Percentiles rank a stretch among this genome's conserved stretches.
These are phyloP conservation scores for Talaromyces atroroseus DNA, from an alignment of 2,329 filamentous ascomycete genomes.

Conservation along the genomic window DNA sequence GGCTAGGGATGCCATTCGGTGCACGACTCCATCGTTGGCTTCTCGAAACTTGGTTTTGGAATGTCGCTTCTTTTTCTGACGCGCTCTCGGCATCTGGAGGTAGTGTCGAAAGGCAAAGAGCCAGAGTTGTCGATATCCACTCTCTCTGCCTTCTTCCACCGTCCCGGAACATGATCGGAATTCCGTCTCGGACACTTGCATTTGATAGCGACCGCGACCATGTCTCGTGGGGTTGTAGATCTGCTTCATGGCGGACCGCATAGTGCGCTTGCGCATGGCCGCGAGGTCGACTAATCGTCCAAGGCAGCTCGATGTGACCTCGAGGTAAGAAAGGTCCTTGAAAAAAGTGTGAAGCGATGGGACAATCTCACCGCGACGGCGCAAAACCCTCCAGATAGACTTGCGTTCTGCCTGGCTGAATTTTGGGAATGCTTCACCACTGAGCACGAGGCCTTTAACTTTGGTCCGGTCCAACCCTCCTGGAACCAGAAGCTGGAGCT, in stretches of 20 bases:
- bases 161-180: slow-evolving; percentile 17
- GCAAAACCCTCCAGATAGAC: not conserved
- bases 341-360: slow-evolving; percentile 32
- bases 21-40: slow-evolving; percentile 17
- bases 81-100: slow-evolving; percentile 17
- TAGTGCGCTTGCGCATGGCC: too few relatives aligned
- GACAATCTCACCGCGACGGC: not conserved
- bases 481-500: slow-evolving; percentile 2
- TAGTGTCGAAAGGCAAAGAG: slow-evolving; percentile 16
- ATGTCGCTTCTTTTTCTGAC: not conserved
- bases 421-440: not conserved
- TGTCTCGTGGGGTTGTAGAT: not conserved
- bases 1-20: slow-evolving; percentile 19
- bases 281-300: too few relatives aligned
- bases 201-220: slow-evolving; percentile 8
- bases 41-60: slow-evolving; percentile 3
- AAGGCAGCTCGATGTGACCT: too few relatives aligned
- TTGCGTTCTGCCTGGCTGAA: slow-evolving; percentile 2
- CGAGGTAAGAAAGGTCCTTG: slow-evolving; percentile 31
- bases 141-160: slow-evolving; percentile 7
- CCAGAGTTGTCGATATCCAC: slow-evolving; percentile 17
- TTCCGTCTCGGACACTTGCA: slow-evolving; percentile 22
- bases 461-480: not conserved
- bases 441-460: slow-evolving; percentile 1
- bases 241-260: not conserved